Evolutionary conservation across 2,329 filamentous ascomycete species (phyloP), one percentile per base, ranked within the genome.

Genomic region (Chrysosporium keratinophilum): DNA sequence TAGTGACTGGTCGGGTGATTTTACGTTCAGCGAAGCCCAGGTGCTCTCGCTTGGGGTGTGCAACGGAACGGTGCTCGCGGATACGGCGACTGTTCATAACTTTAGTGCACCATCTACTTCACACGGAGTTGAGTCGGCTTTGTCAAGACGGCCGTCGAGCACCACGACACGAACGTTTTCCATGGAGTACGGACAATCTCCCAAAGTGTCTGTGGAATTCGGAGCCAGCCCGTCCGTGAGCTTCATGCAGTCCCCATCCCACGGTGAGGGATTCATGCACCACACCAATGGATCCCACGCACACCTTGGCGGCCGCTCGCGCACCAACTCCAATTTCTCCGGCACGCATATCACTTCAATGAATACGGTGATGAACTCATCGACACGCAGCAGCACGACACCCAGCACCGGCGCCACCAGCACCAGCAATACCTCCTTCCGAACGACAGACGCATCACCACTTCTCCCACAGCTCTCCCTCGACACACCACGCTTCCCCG

Each of bases 1-100:
- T 56, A 79, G 80, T 39, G 80, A 84, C 10, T 97, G 95, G 76
- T 78, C 83, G 50, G 80, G 80, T 14, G 90, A 95, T 63, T 93
- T 86, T 67, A 82, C 80, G 20, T 84, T 85, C 62, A 80, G 86
- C 50, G 85, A 94, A 60, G 82, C 84, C 28, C 79, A 84, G 58
- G 76, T 90, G 17, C 76, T 81, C 59, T 79, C 78, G 46, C 78
- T 96, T 44, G 81, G 82, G 15, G 86, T 95, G 54, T 79, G 90
- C 68, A 95, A 94, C 64, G 86, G 87, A 15, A 75, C 76, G 5
- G 61, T 82, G 67, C 65, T 85, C 70, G 67, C 81, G 61, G 74
- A 83, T 65, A 68, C 79, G 65, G 67, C 78, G 69, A 63, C 84
- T 72, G 19, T 79, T 5, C 61, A 84, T 37, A 61, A 84, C 70